Percentiles rank a stretch among this genome's conserved stretches.
phyloP scores from a whole-genome alignment of 2,329 filamentous ascomycete species.

The Fusarium sp. region DNA sequence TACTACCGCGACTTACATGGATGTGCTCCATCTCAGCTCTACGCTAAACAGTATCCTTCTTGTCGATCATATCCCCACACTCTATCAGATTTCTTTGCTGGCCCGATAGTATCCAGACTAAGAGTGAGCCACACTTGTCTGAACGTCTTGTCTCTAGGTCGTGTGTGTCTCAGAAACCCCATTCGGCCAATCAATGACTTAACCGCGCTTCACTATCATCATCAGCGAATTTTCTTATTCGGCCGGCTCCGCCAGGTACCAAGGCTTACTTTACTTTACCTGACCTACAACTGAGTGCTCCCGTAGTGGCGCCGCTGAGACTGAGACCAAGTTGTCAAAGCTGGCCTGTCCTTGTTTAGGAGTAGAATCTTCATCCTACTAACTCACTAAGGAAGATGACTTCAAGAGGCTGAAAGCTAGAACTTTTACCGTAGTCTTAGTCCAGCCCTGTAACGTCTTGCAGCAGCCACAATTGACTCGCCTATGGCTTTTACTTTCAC shows the following conservation, averaged over 20 bases:
- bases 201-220: slow-evolving; percentile 15
- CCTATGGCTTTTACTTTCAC: neutral
- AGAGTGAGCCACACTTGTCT: slow-evolving; percentile 2
- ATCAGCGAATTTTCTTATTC: slow-evolving; percentile 8
- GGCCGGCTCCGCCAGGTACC: slow-evolving; percentile 42
- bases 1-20: slow-evolving; percentile 16
- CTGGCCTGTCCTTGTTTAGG: slow-evolving; percentile 14
- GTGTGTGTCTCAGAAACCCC: slow-evolving; percentile 1
- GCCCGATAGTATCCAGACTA: slow-evolving; percentile 5
- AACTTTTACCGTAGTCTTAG: slow-evolving; percentile 6
- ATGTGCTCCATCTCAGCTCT: slow-evolving; percentile 6
- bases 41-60: slow-evolving; percentile 22
- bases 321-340: neutral
- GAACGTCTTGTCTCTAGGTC: slow-evolving; percentile 12
- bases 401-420: slow-evolving; percentile 17
- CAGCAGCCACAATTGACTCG: slow-evolving; percentile 3
- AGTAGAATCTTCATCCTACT: neutral
- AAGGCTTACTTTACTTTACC: neutral
- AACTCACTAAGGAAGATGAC: slow-evolving; percentile 6
- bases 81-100: neutral
- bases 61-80: slow-evolving; percentile 32
- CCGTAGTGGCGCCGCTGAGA: slow-evolving; percentile 21
- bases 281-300: slow-evolving; percentile 5
- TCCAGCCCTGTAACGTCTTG: slow-evolving; percentile 24
- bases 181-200: slow-evolving; percentile 22